Evolutionary conservation across 2,329 filamentous ascomycete genomes (phyloP).

Genomic region (Xylaria arbuscula): DNA sequence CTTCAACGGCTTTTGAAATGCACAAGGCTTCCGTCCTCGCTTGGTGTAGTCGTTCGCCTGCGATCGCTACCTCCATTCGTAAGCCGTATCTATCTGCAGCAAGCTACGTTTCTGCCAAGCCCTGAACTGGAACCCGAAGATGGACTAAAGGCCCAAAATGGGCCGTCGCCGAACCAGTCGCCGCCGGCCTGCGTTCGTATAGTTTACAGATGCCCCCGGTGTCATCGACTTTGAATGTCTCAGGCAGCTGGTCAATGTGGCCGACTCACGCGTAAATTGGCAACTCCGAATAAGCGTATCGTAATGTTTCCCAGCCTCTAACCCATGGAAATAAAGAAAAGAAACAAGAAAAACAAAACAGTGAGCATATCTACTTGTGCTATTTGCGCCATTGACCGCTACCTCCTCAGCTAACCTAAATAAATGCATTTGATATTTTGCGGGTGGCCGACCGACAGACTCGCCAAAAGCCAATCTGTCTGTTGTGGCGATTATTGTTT

Average conservation of each 20-base stretch:
- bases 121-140: slow-evolving; percentile 31
- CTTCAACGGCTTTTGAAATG: neutral
- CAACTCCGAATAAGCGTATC: neutral
- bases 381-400: no score
- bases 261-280: neutral
- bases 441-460: neutral
- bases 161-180: slow-evolving; percentile 44
- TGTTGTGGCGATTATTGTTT: slow-evolving; percentile 14
- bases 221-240: slow-evolving; percentile 8
- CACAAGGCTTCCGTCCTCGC: neutral
- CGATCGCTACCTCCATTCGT: neutral
- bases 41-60: slow-evolving; percentile 4
- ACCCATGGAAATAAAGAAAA: no score
- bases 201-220: slow-evolving; percentile 8
- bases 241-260: neutral
- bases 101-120: slow-evolving; percentile 23
- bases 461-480: neutral
- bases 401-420: no score
- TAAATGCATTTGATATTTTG: neutral
- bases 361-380: no score
- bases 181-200: slow-evolving; percentile 18
- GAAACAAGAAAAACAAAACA: no score
- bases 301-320: no score
- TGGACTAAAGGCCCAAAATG: slow-evolving; percentile 43
- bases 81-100: slow-evolving; percentile 7